Conservation (phyloP, 1,139 yeast genomes). For the Candida tunisiensis region DNA sequence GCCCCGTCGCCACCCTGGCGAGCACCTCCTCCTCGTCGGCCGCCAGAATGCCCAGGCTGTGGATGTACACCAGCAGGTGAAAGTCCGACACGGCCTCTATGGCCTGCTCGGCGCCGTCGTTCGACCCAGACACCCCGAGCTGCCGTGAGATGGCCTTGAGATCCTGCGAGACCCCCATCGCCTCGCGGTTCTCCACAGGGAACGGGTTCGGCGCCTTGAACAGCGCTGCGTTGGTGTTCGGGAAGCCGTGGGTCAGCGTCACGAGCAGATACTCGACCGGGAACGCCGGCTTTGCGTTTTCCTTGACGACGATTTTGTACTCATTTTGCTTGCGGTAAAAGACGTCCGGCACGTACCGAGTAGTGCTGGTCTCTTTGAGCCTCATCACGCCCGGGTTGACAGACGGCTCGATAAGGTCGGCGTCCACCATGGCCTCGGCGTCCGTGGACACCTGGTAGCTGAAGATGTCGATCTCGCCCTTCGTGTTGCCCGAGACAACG, state of each 20-base stretch:
- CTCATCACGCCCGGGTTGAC: conserved; percentile 84
- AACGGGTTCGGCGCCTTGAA: conserved; percentile 26
- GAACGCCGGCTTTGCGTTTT: conserved; percentile 87
- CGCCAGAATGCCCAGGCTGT: conserved; percentile 31
- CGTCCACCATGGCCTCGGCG: conserved; percentile 78
- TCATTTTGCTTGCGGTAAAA: conserved; percentile 76
- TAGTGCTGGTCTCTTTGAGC: conserved; percentile 52
- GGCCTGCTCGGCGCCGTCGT: conserved; percentile 14
- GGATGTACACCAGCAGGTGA: conserved; percentile 51
- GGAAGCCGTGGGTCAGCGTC: conserved; percentile 87
- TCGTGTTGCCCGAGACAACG: conserved; percentile 70
- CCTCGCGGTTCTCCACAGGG: conserved; percentile 66
- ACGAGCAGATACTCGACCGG: conserved; percentile 89
- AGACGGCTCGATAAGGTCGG: conserved; percentile 74
- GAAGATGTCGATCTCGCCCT: conserved; percentile 80
- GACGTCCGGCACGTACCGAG: conserved; percentile 86
- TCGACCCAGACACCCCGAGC: conserved; percentile 30
- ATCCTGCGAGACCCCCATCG: conserved; percentile 60
- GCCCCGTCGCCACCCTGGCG: conserved; percentile 22
- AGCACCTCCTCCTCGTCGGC: conserved; percentile 30
- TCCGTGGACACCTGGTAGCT: conserved; percentile 80
- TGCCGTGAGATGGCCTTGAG: conserved; percentile 31
- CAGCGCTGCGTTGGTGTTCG: conserved; percentile 34
- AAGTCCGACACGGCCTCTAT: conserved; percentile 40
- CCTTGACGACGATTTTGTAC: conserved; percentile 73